A percentile compares a stretch with the other conserved stretches of the same genome.
phyloP scores from a whole-genome alignment of 805 yeast species.

The Candida tibetensis region DNA sequence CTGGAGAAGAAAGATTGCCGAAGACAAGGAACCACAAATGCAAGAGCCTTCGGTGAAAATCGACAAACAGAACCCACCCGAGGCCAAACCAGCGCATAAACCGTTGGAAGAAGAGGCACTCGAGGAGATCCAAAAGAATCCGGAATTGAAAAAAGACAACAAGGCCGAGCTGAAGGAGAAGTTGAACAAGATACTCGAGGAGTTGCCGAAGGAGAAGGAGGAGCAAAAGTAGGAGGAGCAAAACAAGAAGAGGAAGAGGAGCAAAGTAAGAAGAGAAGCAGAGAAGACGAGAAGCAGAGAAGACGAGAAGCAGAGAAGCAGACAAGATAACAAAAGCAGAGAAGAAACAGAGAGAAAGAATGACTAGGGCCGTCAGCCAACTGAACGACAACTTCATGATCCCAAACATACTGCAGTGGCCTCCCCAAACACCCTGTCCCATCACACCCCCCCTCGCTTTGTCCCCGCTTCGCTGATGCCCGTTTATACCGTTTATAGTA shows the following conservation, averaged over 20 bases:
- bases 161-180: slow-evolving; percentile 27
- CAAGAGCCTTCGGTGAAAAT: slow-evolving; percentile 11
- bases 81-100: slow-evolving; percentile 42
- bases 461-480: too few species aligned
- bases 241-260: background rate
- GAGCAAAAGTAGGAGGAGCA: background rate
- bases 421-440: too few species aligned
- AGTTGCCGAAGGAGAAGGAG: background rate
- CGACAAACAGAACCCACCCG: slow-evolving; percentile 33
- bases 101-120: slow-evolving; percentile 31
- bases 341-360: background rate
- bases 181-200: slow-evolving; percentile 14
- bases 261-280: background rate
- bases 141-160: slow-evolving; percentile 25
- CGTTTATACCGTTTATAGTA: too few species aligned
- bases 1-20: slow-evolving; percentile 46
- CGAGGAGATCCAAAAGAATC: slow-evolving; percentile 36
- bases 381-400: background rate
- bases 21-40: slow-evolving; percentile 13
- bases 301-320: slow-evolving; percentile 1
- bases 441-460: too few species aligned
- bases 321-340: background rate
- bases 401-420: too few species aligned
- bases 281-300: background rate
- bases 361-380: background rate